Evolutionary conservation across 1,284 basidiomycete species (phyloP), one percentile per base, ranked within the genome.

Genomic region (Ustilago tritici): DNA sequence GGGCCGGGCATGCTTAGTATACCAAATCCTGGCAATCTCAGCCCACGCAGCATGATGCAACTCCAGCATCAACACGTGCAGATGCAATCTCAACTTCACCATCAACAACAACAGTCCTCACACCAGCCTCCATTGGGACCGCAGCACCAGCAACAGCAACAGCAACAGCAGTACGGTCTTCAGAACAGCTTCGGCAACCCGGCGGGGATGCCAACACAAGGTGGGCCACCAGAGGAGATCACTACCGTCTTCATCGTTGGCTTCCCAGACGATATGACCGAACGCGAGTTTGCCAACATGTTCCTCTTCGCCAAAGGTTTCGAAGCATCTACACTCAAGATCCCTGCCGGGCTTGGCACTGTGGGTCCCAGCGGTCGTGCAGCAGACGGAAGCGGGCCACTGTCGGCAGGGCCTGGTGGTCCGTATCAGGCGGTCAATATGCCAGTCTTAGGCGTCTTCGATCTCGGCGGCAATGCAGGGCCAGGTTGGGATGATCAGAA

Each of bases 271-370:
- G 96, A 99, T 85, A 98, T 99, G 93, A 92, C 93, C 89, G 95
- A 98, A 88, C 94, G 96, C 28, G 96, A 99, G 88, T 98, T 99
- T 87, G 94, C 96, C 87, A 98, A 98, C 87, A 97, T 99, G 93
- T 99, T 99, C 87, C 94, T 95, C 4, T 99, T 99, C 85, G 94
- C 94, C 2, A 88, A 90, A 1, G 97, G 95, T 12, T 99, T 99
- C 84, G 96, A 99, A 86, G 97, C 96, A 17, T 95, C 96, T 0
- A 98, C 95, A 7, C 90, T 99, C 81, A 99, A 98, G 89, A 94
- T 97, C 70, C 96, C 96, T 1, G 92, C 93, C 87, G 93, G 93
- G 85, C 92, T 94, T 31, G 84, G 90, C 91, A 50, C 50, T 28
- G 40, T 68, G 5, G 72, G 72, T 4, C 69, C 76, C 1, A 67